Base-by-base conservation (phyloP, 345 rosid species). In the Eucalyptus regnans region DNA sequence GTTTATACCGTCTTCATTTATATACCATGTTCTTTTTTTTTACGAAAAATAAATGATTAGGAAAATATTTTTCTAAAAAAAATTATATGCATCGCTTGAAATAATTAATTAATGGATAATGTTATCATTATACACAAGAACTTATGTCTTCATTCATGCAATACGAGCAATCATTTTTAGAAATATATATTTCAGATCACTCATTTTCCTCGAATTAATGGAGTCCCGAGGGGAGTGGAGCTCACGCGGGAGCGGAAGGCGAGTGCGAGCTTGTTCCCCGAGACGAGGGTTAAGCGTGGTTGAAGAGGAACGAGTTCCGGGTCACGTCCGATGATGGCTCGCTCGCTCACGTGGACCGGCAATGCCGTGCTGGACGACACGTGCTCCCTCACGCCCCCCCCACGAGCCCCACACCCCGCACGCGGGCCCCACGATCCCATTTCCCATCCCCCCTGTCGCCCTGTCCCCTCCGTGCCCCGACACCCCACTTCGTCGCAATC, bases 311-410 rank as follows among this genome's bases (percentile, higher is more conserved):
- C 48, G 48, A 41, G 84, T 76, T 41, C 7, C 23, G 18, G 83
- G 83, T 76, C 83, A 11, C 48, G 83, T 20, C 23, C 46, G 48
- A 41, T 20, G 84, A 56, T 25, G 27, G 62, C 62, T 56, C 62
- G 48, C 81, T 93, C 96, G 83, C 46, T 94, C 96, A 93, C 94
- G 96, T 94, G 97, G 94, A 90, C 94, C 93, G 93, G 89, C 93
- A 93, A 93, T 93, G 96, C 84, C 93, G 83, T 91, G 93, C 93
- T 88, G 92, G 88, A 90, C 89, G 87, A 91, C 96, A 93, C 94
- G 94, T 95, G 96, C 94, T 60, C 76, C 46, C 18, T 20, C 88
- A 23, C 76, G 49, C 66, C 62, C 54, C 62, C 56, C 14, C 29
- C 27, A 60, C 80, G 44, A 68, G 44, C 25, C 41, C 41, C 9